Evolutionary conservation across 2,329 filamentous ascomycete species (phyloP), one percentile per base, ranked within the genome.

Genomic region (Aspergillus pseudoterreus): DNA sequence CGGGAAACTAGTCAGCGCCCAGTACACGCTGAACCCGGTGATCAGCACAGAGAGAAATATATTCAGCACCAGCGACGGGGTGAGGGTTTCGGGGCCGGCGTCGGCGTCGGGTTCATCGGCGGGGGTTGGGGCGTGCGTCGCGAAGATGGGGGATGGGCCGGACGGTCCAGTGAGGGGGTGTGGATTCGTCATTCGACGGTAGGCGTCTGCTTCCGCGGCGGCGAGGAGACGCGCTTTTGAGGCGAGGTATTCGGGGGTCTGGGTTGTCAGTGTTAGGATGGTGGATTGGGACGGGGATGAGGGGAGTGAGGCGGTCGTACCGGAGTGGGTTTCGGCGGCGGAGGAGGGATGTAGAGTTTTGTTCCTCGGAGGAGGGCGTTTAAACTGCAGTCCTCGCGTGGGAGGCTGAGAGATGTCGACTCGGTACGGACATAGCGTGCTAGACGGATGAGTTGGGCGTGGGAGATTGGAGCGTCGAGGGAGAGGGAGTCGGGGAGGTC

Each of bases 11-110:
- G 63, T 66, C 30, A 74, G 57, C 10, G 71, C 69, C 68, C 72
- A 74, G 56, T 75, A 78, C 3, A 74, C 71, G 24, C 73, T 72
- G 49, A 74, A 73, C 21, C 74, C 75, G n/a, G 75, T 77, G 42
- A 92, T 89, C 2, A 92, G 75, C 48, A 96, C 88, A 47, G 90
- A 95, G 48, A 96, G 78, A 36, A 96, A 74, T 46, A 97, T 90
- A 69, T 97, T 99, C 63, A 95, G 79, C 47, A 97, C 90, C 6
- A 97, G 77, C 39, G 71, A 74, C 0, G 74, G 72, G 2, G 69
- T 72, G 39, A 77, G 63, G 57, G 82, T 75, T 51, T 79, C 78
- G 6, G 59, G 44, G 48, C 69, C 55, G 15, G 58, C 58, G 71
- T 73, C 5, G 3, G 47, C 17, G 75, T 63, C 52, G 80, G 47